Evolutionary conservation across 2,329 filamentous ascomycete genomes (phyloP), one percentile per base, ranked within the genome.

Genomic region (Ophiosphaerella korrae): DNA sequence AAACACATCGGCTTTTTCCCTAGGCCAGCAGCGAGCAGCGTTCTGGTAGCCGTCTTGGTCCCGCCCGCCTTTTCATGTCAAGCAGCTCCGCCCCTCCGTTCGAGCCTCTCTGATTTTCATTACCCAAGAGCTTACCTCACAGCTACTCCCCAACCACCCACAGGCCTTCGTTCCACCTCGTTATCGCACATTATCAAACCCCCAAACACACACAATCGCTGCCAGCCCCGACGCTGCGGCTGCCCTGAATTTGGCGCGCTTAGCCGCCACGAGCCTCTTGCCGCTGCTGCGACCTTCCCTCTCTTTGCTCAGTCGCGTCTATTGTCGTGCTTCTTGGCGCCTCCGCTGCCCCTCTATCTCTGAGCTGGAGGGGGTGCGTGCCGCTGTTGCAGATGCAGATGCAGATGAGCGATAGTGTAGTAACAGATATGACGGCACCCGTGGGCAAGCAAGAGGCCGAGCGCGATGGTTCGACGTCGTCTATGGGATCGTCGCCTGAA

Each of bases 361-460:
- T 21, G 18, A 21, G 57, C 45, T 53, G 52, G 71, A 72, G 70
- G 75, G 76, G 76, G 18, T 21, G 18, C 3, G 18, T 21, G 18
- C 18, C 18, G 18, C 18, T 21, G 18, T 4, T 21, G 18, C 18
- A 21, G 76, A 74, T 75, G 53, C 55, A 60, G 58, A 73, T 74
- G 77, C 77, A 78, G 70, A 80, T 80, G 78, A 74, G 73, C 69
- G 78, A 79, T 75, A 78, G 72, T 72, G 66, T 66, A 64, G 70
- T 72, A 68, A 70, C 66, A 62, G 74, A 75, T 67, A 76, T 78
- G 74, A 71, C 71, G 64, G 73, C 73, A 52, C 69, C 74, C 62
- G 70, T 76, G 70, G 74, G 73, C 68, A 79, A 79, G 69, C 64
- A 71, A 52, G 77, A 80, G 61, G 64, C 70, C 57, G 68, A 58